A percentile compares a stretch with the other conserved stretches of the same genome.
These are phyloP conservation scores for Aspergillus transmontanensis DNA, from an alignment of 2,329 filamentous ascomycete genomes.

Conservation along the genomic window DNA sequence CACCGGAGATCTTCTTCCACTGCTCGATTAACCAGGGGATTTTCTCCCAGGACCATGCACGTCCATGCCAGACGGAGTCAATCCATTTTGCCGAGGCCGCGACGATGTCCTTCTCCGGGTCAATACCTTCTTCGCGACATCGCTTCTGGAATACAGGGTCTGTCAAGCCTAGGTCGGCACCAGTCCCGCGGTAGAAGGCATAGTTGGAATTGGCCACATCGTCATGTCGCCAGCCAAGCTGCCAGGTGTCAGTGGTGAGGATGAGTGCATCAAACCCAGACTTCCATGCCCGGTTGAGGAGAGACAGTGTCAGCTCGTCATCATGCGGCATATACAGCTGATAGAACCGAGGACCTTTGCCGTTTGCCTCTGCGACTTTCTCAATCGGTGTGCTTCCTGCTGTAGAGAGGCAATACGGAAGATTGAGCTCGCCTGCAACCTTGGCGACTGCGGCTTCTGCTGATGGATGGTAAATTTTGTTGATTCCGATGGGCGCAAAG, in stretches of 20 bases:
- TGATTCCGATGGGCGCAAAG: conserved; percentile 68
- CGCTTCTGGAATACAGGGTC: conserved; percentile 63
- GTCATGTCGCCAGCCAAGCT: conserved; percentile 63
- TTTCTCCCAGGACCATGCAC: conserved; percentile 67
- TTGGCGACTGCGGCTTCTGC: conserved; percentile 63
- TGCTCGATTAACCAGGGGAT: conserved; percentile 65
- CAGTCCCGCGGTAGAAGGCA: conserved; percentile 64
- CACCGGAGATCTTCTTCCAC: conserved; percentile 56
- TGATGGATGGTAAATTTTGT: conserved; percentile 63
- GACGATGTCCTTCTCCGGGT: conserved; percentile 54
- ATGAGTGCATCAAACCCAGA: conserved; percentile 61
- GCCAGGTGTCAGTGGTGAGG: conserved; percentile 66
- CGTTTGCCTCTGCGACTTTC: conserved; percentile 59
- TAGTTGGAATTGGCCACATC: conserved; percentile 61
- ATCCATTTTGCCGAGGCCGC: conserved; percentile 64
- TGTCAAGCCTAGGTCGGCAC: conserved; percentile 58
- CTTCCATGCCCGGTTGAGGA: conserved; percentile 58
- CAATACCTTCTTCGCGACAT: conserved; percentile 55
- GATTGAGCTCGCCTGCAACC: conserved; percentile 60
- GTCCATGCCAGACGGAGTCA: conserved; percentile 66
- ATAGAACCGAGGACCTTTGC: conserved; percentile 57
- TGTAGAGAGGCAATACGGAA: conserved; percentile 63
- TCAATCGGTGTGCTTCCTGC: conserved; percentile 61
- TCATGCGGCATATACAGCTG: conserved; percentile 68
- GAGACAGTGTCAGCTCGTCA: conserved; percentile 59